Evolutionary conservation across 1,139 yeast species (phyloP).

Genomic region (Pichia sp.): DNA sequence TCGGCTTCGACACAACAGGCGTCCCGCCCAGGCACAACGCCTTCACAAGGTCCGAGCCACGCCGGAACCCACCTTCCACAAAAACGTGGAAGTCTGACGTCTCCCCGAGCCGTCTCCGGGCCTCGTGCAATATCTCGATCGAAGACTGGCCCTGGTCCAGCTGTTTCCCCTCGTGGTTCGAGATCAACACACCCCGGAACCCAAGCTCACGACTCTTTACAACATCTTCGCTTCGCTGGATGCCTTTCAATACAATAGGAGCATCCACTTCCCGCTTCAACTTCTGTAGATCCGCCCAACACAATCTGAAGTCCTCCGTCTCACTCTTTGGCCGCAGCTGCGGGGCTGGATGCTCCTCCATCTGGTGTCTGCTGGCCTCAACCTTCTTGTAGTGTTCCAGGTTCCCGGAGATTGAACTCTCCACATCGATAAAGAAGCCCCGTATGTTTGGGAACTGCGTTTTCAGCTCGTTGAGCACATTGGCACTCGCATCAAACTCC

Average conservation of each 20-base stretch:
- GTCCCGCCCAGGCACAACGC: constrained; percentile 63
- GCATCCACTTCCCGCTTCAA: constrained; percentile 40
- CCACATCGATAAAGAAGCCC: constrained; percentile 50
- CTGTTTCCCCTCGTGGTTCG: constrained; percentile 71
- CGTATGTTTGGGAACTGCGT: constrained; percentile 39
- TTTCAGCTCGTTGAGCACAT: constrained; percentile 26
- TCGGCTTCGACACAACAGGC: constrained; percentile 68
- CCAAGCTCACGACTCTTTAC: constrained; percentile 48
- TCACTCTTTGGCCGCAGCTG: constrained; percentile 4
- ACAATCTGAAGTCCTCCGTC: constrained; percentile 18
- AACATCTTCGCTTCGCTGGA: constrained; percentile 51
- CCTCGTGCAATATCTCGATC: constrained; percentile 57
- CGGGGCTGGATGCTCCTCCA: constrained; percentile 13
- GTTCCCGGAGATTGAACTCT: constrained; percentile 48
- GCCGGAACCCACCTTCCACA: constrained; percentile 60
- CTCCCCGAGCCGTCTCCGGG: constrained; percentile 43
- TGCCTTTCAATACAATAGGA: constrained; percentile 49
- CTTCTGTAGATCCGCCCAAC: constrained; percentile 33
- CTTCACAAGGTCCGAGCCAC: constrained; percentile 61
- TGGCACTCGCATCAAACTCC: constrained; percentile 31
- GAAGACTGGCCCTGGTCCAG: constrained; percentile 62
- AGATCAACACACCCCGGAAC: constrained; percentile 53
- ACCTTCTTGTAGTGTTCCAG: constrained; percentile 34
- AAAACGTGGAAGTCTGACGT: constrained; percentile 40
- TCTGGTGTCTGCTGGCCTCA: constrained; percentile 12